Conservation (phyloP, 345 rosid species). For the Ailanthus altissimus region DNA sequence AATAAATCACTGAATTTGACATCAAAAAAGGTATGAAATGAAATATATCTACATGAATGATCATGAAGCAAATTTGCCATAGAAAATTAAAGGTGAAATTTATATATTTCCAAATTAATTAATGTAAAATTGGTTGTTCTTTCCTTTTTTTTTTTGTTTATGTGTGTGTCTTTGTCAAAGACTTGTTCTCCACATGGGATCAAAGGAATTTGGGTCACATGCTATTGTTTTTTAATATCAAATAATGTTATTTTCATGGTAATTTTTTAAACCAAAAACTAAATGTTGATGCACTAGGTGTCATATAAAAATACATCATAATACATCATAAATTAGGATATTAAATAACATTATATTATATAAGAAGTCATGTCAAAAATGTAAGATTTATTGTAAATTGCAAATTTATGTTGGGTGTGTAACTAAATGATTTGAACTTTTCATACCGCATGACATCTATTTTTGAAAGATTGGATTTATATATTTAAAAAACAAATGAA, state of each 20-base stretch:
- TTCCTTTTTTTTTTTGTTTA: too few species aligned
- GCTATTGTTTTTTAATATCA: too few species aligned
- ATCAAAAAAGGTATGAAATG: neutral
- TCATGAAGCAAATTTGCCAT: too few species aligned
- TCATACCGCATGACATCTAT: neutral
- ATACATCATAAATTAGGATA: neutral
- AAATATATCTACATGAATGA: neutral
- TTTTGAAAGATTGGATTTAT: neutral
- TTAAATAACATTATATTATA: neutral
- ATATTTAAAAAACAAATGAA: too few species aligned
- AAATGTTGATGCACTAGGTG: neutral
- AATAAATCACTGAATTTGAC: neutral
- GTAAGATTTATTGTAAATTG: neutral
- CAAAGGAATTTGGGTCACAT: too few species aligned
- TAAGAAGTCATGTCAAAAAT: neutral
- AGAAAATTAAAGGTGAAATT: too few species aligned
- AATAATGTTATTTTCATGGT: too few species aligned
- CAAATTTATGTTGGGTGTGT: neutral
- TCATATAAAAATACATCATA: neutral
- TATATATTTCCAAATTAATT: too few species aligned
- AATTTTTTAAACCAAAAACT: too few species aligned
- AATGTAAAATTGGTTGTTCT: too few species aligned
- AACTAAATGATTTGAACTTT: constrained; percentile 3
- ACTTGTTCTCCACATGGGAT: too few species aligned
- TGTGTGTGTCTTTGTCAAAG: too few species aligned